Conservation (phyloP, 1,284 basidiomycete genomes). For the Porodaedalea pini region DNA sequence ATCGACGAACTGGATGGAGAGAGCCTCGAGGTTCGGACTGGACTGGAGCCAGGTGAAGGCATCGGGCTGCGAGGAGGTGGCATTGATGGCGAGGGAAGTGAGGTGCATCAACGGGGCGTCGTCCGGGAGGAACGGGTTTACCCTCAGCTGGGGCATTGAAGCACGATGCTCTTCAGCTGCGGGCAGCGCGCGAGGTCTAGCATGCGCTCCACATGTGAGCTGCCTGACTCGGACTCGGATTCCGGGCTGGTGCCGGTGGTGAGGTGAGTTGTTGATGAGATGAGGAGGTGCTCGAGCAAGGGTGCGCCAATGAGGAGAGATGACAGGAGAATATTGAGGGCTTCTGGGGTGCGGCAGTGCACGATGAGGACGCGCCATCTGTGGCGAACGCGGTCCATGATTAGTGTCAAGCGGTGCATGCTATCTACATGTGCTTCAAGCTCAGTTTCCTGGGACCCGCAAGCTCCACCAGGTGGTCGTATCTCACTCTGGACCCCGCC, state of each 20-base stretch:
- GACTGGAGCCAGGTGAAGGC: constrained; percentile 9
- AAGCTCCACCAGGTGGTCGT: no score
- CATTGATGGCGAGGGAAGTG: not conserved
- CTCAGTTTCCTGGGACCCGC: not conserved
- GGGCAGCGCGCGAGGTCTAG: not conserved
- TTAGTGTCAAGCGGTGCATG: not conserved
- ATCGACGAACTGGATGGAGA: constrained; percentile 1
- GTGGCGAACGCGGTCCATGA: not conserved
- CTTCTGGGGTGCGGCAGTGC: not conserved
- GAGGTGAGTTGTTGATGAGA: not conserved
- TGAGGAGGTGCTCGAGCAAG: constrained; percentile 1
- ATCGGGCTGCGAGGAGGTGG: constrained; percentile 3
- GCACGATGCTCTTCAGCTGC: not conserved
- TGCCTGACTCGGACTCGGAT: not conserved
- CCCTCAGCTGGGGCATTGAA: not conserved
- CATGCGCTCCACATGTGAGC: not conserved
- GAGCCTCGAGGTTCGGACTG: not conserved
- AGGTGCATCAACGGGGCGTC: not conserved
- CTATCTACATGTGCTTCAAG: not conserved
- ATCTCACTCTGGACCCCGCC: not conserved
- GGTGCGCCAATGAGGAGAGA: constrained; percentile 1
- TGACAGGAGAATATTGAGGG: not conserved
- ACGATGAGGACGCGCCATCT: constrained; percentile 4
- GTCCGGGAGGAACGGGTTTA: constrained; percentile 1
- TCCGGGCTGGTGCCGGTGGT: not conserved